These are phyloP conservation scores for Arthrobotrys entomopaga DNA, from an alignment of 2,329 filamentous ascomycete species.

Conservation along the genomic window DNA sequence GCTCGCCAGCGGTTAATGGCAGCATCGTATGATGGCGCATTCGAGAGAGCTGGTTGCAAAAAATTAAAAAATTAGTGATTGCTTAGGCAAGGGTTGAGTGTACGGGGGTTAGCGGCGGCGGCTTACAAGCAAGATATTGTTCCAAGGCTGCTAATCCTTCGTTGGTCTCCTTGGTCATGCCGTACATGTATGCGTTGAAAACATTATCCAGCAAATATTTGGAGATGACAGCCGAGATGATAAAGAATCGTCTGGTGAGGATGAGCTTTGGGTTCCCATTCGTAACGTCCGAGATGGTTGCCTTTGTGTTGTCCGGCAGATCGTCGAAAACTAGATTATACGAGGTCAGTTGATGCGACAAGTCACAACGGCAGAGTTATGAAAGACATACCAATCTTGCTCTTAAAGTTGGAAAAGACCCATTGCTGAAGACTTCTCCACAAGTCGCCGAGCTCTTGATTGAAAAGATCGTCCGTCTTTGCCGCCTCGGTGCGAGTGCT, in stretches of 20 bases:
- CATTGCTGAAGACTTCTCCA: slow-evolving; percentile 53
- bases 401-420: slow-evolving; percentile 52
- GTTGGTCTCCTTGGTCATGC: slow-evolving; percentile 52
- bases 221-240: slow-evolving; percentile 43
- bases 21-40: slow-evolving; percentile 45
- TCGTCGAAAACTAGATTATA: slow-evolving; percentile 31
- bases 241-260: slow-evolving; percentile 32
- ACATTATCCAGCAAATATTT: slow-evolving; percentile 34
- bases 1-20: slow-evolving; percentile 55
- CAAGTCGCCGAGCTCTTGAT: slow-evolving; percentile 48
- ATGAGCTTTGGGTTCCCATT: slow-evolving; percentile 49
- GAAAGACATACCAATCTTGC: slow-evolving; percentile 48
- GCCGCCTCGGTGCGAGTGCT: slow-evolving; percentile 51
- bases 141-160: slow-evolving; percentile 44
- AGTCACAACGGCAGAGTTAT: background rate
- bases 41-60: slow-evolving; percentile 26
- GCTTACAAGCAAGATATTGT: slow-evolving; percentile 54
- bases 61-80: background rate
- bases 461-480: slow-evolving; percentile 54
- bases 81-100: background rate
- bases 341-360: slow-evolving; percentile 2
- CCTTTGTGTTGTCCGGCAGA: slow-evolving; percentile 38
- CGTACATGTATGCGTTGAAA: slow-evolving; percentile 51
- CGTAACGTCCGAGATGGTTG: slow-evolving; percentile 30
- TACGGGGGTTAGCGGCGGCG: no score